A percentile compares a stretch with the other conserved stretches of the same genome.
Conservation (phyloP, 768 basidiomycete genomes). For the Suillus plorans region DNA sequence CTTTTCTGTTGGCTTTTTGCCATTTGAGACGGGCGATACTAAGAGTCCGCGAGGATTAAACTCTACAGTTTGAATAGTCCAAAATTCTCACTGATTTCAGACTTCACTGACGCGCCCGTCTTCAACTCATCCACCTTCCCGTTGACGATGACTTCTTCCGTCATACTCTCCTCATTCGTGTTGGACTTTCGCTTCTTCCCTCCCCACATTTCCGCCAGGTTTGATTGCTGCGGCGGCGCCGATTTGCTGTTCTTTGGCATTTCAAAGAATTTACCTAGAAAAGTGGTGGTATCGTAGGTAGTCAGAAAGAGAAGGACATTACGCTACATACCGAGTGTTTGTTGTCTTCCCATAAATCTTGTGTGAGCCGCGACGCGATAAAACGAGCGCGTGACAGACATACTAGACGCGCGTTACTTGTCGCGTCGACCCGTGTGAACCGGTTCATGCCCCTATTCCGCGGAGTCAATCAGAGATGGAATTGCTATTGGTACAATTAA, state of each 20-base stretch:
- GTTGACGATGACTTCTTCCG: slow-evolving; percentile 15
- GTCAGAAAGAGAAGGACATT: neutral
- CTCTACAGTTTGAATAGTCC: neutral
- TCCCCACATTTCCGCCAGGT: slow-evolving; percentile 73
- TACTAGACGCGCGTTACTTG: slow-evolving; percentile 10
- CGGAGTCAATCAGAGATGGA: neutral
- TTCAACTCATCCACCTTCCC: neutral
- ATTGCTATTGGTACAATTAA: neutral
- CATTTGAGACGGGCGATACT: neutral
- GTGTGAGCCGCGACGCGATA: slow-evolving; percentile 12
- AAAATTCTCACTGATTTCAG: neutral
- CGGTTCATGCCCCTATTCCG: neutral
- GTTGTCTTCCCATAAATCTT: slow-evolving; percentile 63
- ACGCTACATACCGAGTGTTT: slow-evolving; percentile 57
- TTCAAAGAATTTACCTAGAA: slow-evolving; percentile 67
- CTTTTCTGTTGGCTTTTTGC: neutral
- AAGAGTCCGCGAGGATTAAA: neutral
- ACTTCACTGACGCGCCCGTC: neutral
- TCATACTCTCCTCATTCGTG: slow-evolving; percentile 25
- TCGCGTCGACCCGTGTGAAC: slow-evolving; percentile 5
- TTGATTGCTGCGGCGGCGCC: slow-evolving; percentile 76
- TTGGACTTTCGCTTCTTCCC: slow-evolving; percentile 44
- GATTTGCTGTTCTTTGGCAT: slow-evolving; percentile 70
- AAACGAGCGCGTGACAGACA: slow-evolving; percentile 25
- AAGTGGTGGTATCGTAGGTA: neutral